phyloP scores from a whole-genome alignment of 768 basidiomycete species.

The Russula compacta region DNA sequence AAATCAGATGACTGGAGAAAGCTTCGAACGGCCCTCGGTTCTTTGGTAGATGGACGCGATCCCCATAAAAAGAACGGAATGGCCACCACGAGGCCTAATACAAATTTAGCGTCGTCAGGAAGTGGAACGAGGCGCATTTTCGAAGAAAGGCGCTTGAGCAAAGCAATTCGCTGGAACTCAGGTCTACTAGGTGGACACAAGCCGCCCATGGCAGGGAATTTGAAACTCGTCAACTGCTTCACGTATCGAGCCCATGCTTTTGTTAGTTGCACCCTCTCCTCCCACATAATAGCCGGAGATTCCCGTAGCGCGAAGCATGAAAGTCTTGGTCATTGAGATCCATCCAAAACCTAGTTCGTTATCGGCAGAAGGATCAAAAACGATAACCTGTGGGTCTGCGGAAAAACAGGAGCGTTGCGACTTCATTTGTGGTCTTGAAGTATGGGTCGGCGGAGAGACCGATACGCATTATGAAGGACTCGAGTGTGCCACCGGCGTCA shows the following conservation, averaged over 20 bases:
- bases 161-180: not conserved
- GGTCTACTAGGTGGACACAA: not conserved
- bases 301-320: not conserved
- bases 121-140: not conserved
- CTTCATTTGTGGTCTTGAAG: conserved; percentile 27
- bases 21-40: not conserved
- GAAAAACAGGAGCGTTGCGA: conserved; percentile 26
- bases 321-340: conserved; percentile 24
- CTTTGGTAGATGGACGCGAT: not conserved
- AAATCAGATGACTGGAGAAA: not conserved
- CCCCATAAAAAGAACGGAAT: not conserved
- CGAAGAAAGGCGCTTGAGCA: not conserved
- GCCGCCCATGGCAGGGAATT: not conserved
- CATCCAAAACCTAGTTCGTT: conserved; percentile 26
- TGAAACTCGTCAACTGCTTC: not conserved
- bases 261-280: not conserved
- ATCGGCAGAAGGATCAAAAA: conserved; percentile 23
- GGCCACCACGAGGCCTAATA: not conserved
- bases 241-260: not conserved
- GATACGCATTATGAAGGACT: not conserved
- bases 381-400: conserved; percentile 22
- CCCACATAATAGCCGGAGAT: too few species aligned
- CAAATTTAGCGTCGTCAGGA: not conserved
- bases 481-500: not conserved
- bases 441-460: not conserved